Base-by-base conservation (phyloP, 495 filamentous ascomycete species). In the Aspergillus funiculosus region DNA sequence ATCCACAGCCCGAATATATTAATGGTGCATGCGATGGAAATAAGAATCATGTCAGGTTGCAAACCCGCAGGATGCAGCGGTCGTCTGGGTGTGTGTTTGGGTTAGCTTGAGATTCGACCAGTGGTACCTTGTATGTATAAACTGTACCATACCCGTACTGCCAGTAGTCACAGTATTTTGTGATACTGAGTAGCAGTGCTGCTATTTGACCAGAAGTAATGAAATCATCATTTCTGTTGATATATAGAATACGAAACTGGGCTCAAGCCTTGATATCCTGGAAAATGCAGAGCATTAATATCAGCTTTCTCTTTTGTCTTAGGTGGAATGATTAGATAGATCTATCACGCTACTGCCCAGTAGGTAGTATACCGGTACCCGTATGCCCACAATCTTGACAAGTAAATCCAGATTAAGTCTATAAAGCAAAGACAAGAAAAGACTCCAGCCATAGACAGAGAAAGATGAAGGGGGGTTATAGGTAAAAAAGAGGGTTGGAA, bases 1-100 rank as follows among this genome's bases (percentile, higher is more conserved):
- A 6, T 14, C 8, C 4, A 39, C 25, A 13, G 4, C 3, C 18
- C 30, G 1, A 24, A 18, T 10, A 26, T n/a, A 29, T 43, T 24
- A 29, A 29, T 31, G 34, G 45, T 38, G 48, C 51, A 46, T 53
- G 48, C 42, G 38, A 46, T 51, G 29, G 32, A 53, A 56, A 45
- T 54, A 53, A 56, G 52, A 49, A 53, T 53, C 44, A 51, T 56
- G 47, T 52, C 53, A 54, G 45, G 50, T 39, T 28, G 56, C 43
- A 50, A 50, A 48, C 50, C 46, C 48, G 50, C 57, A 56, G 53
- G 46, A 43, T 50, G 56, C 47, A 50, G 24, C 38, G 40, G 50
- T 53, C 54, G 53, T 53, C 48, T 51, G 43, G 43, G n/a, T n/a
- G n/a, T 40, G 17, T 24, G 40, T 26, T 31, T 24, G 41, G 18